phyloP scores from a whole-genome alignment of 106 monocot genomes.

The Acorus gramineus region DNA sequence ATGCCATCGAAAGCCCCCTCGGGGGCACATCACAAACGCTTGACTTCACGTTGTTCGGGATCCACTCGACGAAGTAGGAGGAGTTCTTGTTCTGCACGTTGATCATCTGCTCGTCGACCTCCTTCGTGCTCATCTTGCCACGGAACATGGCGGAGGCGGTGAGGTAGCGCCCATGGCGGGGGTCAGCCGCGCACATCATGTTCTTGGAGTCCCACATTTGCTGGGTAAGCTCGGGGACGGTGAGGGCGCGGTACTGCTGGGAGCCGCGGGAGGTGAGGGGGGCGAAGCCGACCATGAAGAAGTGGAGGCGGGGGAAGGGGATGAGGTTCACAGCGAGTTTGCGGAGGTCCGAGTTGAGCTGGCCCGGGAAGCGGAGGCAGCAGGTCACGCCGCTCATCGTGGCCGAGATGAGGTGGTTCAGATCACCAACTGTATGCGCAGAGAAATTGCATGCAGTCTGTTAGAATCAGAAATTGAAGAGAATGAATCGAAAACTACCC shows the following conservation, averaged over 20 bases:
- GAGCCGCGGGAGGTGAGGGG: slow-evolving; percentile 27
- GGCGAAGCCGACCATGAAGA: too few relatives aligned
- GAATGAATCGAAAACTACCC: too few relatives aligned
- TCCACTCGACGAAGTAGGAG: slow-evolving; percentile 54
- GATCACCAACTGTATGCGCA: too few relatives aligned
- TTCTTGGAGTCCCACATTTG: slow-evolving; percentile 53
- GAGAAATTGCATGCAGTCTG: too few relatives aligned
- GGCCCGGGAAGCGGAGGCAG: too few relatives aligned
- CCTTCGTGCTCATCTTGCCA: slow-evolving; percentile 55
- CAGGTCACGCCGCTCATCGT: too few relatives aligned
- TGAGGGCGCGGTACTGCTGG: slow-evolving; percentile 40
- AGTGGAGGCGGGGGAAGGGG: too few relatives aligned
- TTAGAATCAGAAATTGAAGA: too few relatives aligned
- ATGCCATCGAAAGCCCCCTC: too few relatives aligned
- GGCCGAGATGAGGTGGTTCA: too few relatives aligned
- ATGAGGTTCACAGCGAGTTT: too few relatives aligned
- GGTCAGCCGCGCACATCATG: slow-evolving; percentile 51
- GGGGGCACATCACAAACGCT: slow-evolving; percentile 6
- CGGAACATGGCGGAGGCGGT: slow-evolving; percentile 45
- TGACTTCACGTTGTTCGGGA: slow-evolving; percentile 50
- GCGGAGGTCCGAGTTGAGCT: too few relatives aligned
- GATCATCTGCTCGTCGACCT: slow-evolving; percentile 54
- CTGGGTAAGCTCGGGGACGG: slow-evolving; percentile 37
- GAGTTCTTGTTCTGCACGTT: slow-evolving; percentile 60
- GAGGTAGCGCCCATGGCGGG: slow-evolving; percentile 37